phyloP scores from a whole-genome alignment of 106 monocot genomes.

The Phalaenopsis aphrodite region DNA sequence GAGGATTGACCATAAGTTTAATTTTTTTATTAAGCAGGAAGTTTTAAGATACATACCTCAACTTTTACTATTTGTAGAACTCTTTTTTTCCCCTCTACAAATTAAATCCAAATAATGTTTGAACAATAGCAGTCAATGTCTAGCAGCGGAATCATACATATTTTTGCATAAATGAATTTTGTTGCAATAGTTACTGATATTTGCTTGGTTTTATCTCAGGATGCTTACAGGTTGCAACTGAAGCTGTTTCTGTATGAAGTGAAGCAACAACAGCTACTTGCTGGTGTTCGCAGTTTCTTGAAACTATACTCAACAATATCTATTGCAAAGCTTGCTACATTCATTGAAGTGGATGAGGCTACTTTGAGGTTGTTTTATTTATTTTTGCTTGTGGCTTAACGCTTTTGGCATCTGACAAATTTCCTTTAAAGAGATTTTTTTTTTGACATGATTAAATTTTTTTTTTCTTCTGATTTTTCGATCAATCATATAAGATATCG shows the following conservation, averaged over 20 bases:
- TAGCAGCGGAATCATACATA: background rate
- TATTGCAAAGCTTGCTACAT: slow-evolving; percentile 72
- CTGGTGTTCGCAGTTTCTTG: slow-evolving; percentile 62
- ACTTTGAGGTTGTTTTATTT: slow-evolving; percentile 50
- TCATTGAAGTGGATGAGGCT: slow-evolving; percentile 85
- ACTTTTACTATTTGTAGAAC: too few relatives aligned
- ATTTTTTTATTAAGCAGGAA: too few relatives aligned
- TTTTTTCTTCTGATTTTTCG: background rate
- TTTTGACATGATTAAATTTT: background rate
- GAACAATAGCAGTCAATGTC: background rate
- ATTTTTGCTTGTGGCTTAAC: background rate
- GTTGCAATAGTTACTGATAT: background rate
- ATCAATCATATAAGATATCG: background rate
- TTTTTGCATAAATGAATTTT: background rate
- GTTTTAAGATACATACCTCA: too few relatives aligned
- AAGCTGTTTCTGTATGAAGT: slow-evolving; percentile 94
- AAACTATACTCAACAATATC: slow-evolving; percentile 87
- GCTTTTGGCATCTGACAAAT: background rate
- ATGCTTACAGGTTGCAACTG: slow-evolving; percentile 91
- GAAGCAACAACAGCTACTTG: slow-evolving; percentile 88
- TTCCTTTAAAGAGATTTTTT: background rate
- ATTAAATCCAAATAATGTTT: too few relatives aligned
- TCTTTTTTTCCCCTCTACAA: too few relatives aligned
- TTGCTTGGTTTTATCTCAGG: slow-evolving; percentile 25
- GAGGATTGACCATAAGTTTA: too few relatives aligned